These are phyloP conservation scores for Starmerella floris DNA, from an alignment of 805 yeast genomes.

Conservation along the genomic window DNA sequence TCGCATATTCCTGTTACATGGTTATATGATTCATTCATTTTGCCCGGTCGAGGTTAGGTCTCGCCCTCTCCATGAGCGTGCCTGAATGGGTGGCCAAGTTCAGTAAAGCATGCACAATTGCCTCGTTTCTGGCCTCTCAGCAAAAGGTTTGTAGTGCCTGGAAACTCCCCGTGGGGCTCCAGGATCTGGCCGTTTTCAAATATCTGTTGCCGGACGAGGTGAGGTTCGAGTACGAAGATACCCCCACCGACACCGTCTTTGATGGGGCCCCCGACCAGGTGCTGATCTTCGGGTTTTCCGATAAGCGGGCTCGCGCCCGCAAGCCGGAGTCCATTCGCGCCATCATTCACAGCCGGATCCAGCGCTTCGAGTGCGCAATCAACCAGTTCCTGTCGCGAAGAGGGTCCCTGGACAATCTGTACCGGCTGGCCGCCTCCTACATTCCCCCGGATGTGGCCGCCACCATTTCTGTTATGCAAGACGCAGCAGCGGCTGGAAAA, in stretches of 20 bases:
- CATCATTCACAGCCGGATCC: constrained; percentile 12
- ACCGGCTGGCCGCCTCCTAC: neutral
- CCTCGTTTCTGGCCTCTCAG: constrained; percentile 15
- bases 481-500: no score
- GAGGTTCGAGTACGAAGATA: constrained; percentile 63
- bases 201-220: constrained; percentile 56
- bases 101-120: constrained; percentile 11
- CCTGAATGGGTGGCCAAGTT: constrained; percentile 7
- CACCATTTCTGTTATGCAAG: neutral
- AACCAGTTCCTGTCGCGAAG: constrained; percentile 7
- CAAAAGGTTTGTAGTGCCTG: constrained; percentile 16
- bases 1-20: no score
- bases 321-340: constrained; percentile 4
- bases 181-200: constrained; percentile 53
- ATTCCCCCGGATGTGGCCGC: constrained; percentile 2
- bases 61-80: no score
- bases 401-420: constrained; percentile 4
- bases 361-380: constrained; percentile 12
- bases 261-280: constrained; percentile 35
- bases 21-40: no score
- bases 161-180: constrained; percentile 21
- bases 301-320: constrained; percentile 38
- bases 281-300: constrained; percentile 63
- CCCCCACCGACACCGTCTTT: constrained; percentile 32
- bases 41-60: no score